These are phyloP conservation scores for Pseudocercospora vitis DNA, from an alignment of 2,329 filamentous ascomycete species.

Conservation along the genomic window DNA sequence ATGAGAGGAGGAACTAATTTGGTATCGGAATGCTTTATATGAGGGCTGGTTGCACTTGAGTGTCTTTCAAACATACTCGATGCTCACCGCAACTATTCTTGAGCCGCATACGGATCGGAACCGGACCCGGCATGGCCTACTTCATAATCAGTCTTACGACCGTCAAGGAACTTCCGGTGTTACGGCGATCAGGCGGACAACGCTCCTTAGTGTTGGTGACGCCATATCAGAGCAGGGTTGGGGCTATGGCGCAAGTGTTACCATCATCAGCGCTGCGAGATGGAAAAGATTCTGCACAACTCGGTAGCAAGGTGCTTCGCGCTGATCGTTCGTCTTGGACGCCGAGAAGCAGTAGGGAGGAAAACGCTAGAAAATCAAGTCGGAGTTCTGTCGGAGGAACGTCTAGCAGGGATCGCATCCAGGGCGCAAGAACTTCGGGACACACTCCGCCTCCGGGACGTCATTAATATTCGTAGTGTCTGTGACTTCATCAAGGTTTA, in stretches of 20 bases:
- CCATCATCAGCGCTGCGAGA: neutral
- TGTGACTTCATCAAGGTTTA: neutral
- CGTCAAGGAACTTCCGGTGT: neutral
- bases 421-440: neutral
- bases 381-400: slow-evolving; percentile 7
- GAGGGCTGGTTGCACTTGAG: neutral
- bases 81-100: no score
- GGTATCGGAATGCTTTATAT: neutral
- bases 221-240: neutral
- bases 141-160: slow-evolving; percentile 2
- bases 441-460: neutral
- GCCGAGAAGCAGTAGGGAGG: neutral
- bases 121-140: neutral
- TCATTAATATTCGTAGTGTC: neutral
- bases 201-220: no score
- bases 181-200: slow-evolving; percentile 1
- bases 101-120: neutral
- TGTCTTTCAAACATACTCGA: neutral
- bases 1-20: neutral
- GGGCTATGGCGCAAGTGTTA: neutral
- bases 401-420: neutral
- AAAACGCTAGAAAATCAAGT: slow-evolving; percentile 8
- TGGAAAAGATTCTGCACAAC: neutral
- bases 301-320: neutral
- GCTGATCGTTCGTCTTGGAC: neutral